Evolutionary conservation across 768 basidiomycete species (phyloP).

Genomic region (Tephrocybe sp.): DNA sequence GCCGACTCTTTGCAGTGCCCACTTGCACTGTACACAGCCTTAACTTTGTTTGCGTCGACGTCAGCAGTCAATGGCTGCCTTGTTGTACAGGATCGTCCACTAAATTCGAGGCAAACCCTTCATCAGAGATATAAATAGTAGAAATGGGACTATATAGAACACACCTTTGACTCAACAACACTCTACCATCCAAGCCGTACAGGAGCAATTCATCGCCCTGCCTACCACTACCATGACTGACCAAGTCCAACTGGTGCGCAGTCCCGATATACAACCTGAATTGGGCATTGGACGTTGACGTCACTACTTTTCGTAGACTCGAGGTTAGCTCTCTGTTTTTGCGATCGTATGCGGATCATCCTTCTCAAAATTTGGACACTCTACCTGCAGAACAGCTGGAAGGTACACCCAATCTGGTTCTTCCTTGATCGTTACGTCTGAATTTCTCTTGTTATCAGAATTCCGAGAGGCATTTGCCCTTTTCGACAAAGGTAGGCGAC

Average conservation of each 20-base stretch:
- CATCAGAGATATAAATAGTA: constrained; percentile 6
- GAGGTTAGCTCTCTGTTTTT: constrained; percentile 2
- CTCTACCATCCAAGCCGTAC: neutral
- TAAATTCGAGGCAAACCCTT: neutral
- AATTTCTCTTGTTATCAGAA: constrained; percentile 11
- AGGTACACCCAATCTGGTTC: constrained; percentile 3
- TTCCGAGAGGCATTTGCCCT: constrained; percentile 24
- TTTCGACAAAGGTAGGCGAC: constrained; percentile 27
- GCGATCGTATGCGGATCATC: neutral
- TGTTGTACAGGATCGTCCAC: neutral
- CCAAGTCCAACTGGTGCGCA: constrained; percentile 3
- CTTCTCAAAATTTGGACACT: neutral
- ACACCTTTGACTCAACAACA: neutral
- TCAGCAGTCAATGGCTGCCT: neutral
- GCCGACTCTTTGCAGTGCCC: constrained; percentile 4
- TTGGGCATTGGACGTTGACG: constrained; percentile 8
- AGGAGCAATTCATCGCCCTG: too few species aligned
- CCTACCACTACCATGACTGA: constrained; percentile 4
- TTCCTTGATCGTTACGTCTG: neutral
- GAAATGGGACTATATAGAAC: neutral
- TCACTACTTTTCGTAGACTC: constrained; percentile 8
- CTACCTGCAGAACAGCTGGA: constrained; percentile 11
- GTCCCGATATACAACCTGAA: neutral
- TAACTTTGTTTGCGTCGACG: neutral
- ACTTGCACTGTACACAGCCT: neutral